Evolutionary conservation across 495 filamentous ascomycete genomes (phyloP).

Genomic region (Hypoxylon cercidicola): DNA sequence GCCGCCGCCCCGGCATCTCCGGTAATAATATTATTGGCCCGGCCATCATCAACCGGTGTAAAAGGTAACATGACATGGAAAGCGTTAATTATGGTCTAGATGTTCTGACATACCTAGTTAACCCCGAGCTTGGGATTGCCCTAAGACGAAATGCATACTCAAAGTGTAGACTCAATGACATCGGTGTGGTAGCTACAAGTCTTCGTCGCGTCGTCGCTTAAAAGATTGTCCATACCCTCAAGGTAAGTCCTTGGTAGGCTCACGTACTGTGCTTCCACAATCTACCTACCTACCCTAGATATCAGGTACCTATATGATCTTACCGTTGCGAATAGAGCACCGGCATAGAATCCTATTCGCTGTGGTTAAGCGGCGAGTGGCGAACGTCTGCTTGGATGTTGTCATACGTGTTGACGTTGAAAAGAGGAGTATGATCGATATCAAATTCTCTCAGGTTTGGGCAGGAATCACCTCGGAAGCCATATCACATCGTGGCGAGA

Average conservation of each 20-base stretch:
- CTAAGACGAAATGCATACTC: not conserved
- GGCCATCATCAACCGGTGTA: slow-evolving; percentile 29
- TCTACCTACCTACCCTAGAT: too few species aligned
- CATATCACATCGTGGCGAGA: too few species aligned
- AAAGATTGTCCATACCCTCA: not conserved
- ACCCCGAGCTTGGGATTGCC: slow-evolving; percentile 1
- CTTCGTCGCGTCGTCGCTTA: not conserved
- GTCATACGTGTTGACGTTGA: not conserved
- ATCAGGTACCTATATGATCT: not conserved
- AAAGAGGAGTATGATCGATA: not conserved
- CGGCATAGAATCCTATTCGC: not conserved
- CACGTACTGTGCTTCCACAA: too few species aligned
- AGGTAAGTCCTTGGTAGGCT: not conserved
- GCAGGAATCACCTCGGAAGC: not conserved
- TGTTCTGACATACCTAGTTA: slow-evolving; percentile 7
- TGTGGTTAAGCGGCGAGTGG: not conserved
- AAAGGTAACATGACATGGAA: slow-evolving; percentile 17
- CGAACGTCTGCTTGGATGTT: not conserved
- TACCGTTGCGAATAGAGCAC: too few species aligned
- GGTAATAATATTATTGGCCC: slow-evolving; percentile 42
- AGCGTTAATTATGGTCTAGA: slow-evolving; percentile 6
- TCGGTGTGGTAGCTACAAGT: not conserved
- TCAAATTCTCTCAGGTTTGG: not conserved
- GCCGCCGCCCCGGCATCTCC: slow-evolving; percentile 38
- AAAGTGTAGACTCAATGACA: too few species aligned